These are phyloP conservation scores for Aspergillus alliaceus DNA, from an alignment of 2,329 filamentous ascomycete genomes.

Conservation along the genomic window DNA sequence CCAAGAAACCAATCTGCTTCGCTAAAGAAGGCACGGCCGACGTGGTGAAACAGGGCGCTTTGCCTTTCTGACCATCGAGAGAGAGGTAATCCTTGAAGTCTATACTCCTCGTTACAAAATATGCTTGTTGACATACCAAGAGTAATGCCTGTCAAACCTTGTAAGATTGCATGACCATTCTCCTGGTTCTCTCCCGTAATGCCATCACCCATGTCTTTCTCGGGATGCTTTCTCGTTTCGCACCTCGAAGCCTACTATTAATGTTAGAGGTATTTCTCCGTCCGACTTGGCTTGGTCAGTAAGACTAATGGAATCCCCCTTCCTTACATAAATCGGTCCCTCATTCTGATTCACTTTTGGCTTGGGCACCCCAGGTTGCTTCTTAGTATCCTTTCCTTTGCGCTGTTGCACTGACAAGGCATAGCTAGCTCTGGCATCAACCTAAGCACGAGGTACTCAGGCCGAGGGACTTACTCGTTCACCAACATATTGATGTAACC, in stretches of 20 bases:
- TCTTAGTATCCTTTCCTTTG: neutral
- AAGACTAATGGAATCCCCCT: too few relatives aligned
- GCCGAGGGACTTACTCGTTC: neutral
- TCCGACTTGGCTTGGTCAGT: neutral
- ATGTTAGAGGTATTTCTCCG: neutral
- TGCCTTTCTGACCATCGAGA: neutral
- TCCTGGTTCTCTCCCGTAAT: neutral
- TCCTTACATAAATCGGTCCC: neutral
- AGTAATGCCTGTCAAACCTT: neutral
- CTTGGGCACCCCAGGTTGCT: neutral
- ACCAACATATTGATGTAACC: neutral
- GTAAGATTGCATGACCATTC: neutral
- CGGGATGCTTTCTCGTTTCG: neutral
- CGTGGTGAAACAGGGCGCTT: neutral
- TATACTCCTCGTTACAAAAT: neutral
- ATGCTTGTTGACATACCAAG: neutral
- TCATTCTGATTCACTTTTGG: neutral
- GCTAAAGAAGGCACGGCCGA: slow-evolving; percentile 4
- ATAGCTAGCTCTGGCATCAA: neutral
- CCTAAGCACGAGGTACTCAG: too few relatives aligned
- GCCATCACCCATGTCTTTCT: neutral
- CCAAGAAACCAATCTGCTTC: slow-evolving; percentile 11
- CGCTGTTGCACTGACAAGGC: neutral
- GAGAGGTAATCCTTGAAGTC: slow-evolving; percentile 5
- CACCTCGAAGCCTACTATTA: too few relatives aligned